These are phyloP conservation scores for Coemansia sp. DNA, from an alignment of 192 early-diverging fungal genomes.

Conservation along the genomic window DNA sequence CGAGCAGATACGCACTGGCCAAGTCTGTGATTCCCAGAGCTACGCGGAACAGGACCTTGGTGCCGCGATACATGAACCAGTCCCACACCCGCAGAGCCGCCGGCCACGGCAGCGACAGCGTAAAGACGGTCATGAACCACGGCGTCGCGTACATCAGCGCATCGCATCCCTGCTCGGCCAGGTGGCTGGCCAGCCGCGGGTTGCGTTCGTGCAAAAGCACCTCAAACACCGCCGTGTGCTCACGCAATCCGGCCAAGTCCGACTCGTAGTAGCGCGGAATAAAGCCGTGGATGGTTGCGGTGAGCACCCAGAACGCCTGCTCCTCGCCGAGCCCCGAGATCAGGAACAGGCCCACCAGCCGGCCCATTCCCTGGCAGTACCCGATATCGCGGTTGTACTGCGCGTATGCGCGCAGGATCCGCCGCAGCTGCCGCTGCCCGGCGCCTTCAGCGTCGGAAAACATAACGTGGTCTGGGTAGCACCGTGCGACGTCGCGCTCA, in stretches of 20 bases:
- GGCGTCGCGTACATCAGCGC: constrained; percentile 90
- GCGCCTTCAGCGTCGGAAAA: constrained; percentile 67
- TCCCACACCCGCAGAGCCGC: constrained; percentile 91
- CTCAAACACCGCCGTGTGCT: constrained; percentile 84
- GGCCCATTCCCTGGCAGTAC: constrained; percentile 97
- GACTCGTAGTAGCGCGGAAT: constrained; percentile 80
- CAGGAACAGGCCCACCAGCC: constrained; percentile 86
- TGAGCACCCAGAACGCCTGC: constrained; percentile 88
- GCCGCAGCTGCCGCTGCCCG: constrained; percentile 77
- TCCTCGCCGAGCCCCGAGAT: constrained; percentile 80
- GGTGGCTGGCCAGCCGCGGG: constrained; percentile 63
- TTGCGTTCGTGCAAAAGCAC: constrained; percentile 66
- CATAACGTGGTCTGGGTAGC: constrained; percentile 85
- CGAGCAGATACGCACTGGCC: constrained; percentile 62
- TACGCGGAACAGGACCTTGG: constrained; percentile 81
- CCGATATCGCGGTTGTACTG: constrained; percentile 82
- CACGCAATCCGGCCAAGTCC: constrained; percentile 67
- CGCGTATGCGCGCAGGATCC: constrained; percentile 81
- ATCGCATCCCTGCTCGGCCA: constrained; percentile 71
- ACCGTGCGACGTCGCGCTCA: constrained; percentile 82
- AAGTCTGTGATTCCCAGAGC: constrained; percentile 74
- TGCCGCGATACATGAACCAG: constrained; percentile 75
- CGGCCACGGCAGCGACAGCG: constrained; percentile 82
- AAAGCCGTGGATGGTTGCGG: constrained; percentile 67
- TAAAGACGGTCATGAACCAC: constrained; percentile 94